Evolutionary conservation across 2,329 filamentous ascomycete genomes (phyloP).

Genomic region (Nemania serpens): DNA sequence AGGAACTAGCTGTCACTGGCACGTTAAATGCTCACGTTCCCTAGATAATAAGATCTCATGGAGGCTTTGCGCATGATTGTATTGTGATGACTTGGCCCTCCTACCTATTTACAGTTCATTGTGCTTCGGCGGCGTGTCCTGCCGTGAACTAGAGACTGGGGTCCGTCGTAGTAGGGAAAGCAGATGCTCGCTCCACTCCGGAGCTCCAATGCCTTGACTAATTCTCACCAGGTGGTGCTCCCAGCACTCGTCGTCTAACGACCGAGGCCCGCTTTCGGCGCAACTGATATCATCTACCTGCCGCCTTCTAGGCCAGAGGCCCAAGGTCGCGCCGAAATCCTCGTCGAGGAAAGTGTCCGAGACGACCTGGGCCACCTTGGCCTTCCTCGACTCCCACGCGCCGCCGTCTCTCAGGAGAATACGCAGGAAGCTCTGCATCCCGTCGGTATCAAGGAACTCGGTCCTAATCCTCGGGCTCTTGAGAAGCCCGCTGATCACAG

Average conservation of each 20-base stretch:
- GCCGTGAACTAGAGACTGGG: conserved; percentile 9
- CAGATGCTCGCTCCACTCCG: conserved; percentile 48
- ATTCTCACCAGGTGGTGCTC: conserved; percentile 53
- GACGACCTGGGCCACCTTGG: conserved; percentile 62
- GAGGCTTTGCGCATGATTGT: background rate
- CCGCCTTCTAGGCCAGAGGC: conserved; percentile 57
- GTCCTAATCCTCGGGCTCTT: conserved; percentile 56
- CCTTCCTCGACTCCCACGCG: conserved; percentile 56
- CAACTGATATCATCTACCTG: conserved; percentile 46
- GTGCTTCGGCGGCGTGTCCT: conserved; percentile 8
- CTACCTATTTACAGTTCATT: conserved; percentile 23
- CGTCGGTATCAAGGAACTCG: conserved; percentile 59
- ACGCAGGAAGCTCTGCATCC: conserved; percentile 59
- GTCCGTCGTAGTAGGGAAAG: conserved; percentile 32
- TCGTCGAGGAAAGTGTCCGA: conserved; percentile 70
- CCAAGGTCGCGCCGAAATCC: conserved; percentile 62
- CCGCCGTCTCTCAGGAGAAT: conserved; percentile 54
- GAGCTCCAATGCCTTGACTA: conserved; percentile 33
- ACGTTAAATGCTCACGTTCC: background rate
- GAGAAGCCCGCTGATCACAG: conserved; percentile 61
- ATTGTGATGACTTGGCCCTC: background rate
- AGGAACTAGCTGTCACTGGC: too few species aligned
- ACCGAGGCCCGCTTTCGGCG: conserved; percentile 36
- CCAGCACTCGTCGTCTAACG: conserved; percentile 60
- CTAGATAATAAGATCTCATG: background rate